Evolutionary conservation across 768 basidiomycete species (phyloP).

Genomic region (Phaeotremella fagi): DNA sequence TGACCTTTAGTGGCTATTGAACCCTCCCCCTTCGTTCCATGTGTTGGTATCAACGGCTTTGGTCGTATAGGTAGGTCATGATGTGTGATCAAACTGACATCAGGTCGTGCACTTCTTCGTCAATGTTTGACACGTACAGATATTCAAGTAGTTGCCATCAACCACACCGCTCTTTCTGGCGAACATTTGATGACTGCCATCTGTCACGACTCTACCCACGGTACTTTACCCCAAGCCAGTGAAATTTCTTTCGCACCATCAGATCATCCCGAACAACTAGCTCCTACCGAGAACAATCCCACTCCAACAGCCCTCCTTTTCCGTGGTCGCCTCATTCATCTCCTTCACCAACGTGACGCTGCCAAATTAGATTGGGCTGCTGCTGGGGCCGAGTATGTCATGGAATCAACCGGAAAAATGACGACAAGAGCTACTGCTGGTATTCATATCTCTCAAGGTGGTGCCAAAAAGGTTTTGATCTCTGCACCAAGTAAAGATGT

Average conservation of each 20-base stretch:
- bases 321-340: slow-evolving; percentile 33
- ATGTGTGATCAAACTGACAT: neutral
- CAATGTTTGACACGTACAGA: slow-evolving; percentile 22
- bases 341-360: slow-evolving; percentile 44
- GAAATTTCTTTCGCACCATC: slow-evolving; percentile 28
- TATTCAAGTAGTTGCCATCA: slow-evolving; percentile 44
- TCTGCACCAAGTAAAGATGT: slow-evolving; percentile 45
- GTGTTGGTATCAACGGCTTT: slow-evolving; percentile 47
- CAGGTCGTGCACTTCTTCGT: slow-evolving; percentile 26
- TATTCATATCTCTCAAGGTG: slow-evolving; percentile 38
- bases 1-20: neutral
- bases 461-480: slow-evolving; percentile 48
- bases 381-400: slow-evolving; percentile 44
- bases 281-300: slow-evolving; percentile 27
- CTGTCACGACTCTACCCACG: slow-evolving; percentile 49
- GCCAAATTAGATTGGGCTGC: slow-evolving; percentile 40
- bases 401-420: slow-evolving; percentile 48
- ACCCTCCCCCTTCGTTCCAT: neutral
- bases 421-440: slow-evolving; percentile 35
- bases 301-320: slow-evolving; percentile 26
- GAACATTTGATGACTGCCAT: slow-evolving; percentile 46
- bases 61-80: slow-evolving; percentile 45
- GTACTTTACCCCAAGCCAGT: slow-evolving; percentile 20
- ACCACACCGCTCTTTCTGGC: slow-evolving; percentile 47
- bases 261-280: slow-evolving; percentile 24